Base-by-base conservation (phyloP, 345 rosid genomes). In the Mangifera indica region DNA sequence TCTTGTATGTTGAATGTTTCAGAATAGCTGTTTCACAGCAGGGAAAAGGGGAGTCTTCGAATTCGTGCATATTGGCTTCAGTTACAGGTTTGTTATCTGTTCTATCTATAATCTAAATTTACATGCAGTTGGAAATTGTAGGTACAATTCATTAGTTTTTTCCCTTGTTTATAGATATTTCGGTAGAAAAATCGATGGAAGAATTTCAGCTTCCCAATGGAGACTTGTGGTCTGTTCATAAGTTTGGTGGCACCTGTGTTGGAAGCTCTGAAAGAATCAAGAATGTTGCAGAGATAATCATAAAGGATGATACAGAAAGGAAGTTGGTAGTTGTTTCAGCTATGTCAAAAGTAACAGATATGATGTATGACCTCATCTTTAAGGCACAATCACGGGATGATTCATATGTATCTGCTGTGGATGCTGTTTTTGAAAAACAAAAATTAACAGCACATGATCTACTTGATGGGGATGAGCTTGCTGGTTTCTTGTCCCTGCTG, bases 211-310 rank as follows among this genome's bases (percentile, higher is more conserved):
- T 93, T 65, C 90, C 88, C 0, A 89, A 84, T 68, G 97, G 97
- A 63, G 86, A 84, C 48, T 72, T 58, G 82, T 96, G 99, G 99
- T 86, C 92, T 26, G 92, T 96, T 72, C 98, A 93, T 37, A 96
- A 96, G 85, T 96, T 96, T 77, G 98, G 99, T 46, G 99, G 99
- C 37, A 96, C 99, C 2, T 96, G 99, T 49, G 93, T 96, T 72
- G 99, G 98, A 56, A 96, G 78, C 63, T 88, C 95, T 6, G 87
- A 96, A 78, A 84, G 96, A 72, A 89, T 96, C 40, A 89, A 87
- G 87, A 93, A 89, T 78, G 98, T 91, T 2, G 93, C 96, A 0
- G 91, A 89, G 63, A 82, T 93, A 52, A 84, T 96, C 17, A 67
- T 85, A 44, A 84, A 77, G 22, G 98, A 96, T 81, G 79, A 73